These are phyloP conservation scores for Cyclospora cayetanensis DNA, from an alignment of 169 alveolate species.

Conservation along the genomic window DNA sequence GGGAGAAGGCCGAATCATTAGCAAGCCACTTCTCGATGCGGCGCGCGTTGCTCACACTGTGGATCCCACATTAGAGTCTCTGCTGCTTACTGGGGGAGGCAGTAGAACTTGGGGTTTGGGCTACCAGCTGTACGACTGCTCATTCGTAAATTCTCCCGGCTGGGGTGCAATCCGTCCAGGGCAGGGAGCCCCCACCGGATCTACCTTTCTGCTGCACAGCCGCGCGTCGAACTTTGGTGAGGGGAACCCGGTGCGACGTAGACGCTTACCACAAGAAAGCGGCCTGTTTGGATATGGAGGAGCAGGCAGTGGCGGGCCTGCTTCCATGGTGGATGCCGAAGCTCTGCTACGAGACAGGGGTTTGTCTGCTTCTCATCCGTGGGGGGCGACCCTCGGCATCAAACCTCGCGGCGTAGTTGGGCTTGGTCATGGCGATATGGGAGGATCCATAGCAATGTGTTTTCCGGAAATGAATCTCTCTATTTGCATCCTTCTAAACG, in stretches of 20 bases:
- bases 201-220: constrained; percentile 9
- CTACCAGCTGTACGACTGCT: constrained; percentile 77
- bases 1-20: constrained; percentile 67
- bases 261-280: background rate
- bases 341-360: constrained; percentile 42
- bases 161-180: constrained; percentile 44
- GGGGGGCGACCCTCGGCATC: constrained; percentile 56
- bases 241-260: background rate
- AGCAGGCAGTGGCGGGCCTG: background rate
- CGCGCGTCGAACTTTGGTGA: background rate
- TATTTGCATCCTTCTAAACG: constrained; percentile 78
- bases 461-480: constrained; percentile 78
- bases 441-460: constrained; percentile 76
- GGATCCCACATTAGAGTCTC: constrained; percentile 78
- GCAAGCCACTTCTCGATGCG: constrained; percentile 58
- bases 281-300: background rate
- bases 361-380: constrained; percentile 24
- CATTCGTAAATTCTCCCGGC: background rate
- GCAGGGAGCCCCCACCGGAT: constrained; percentile 1
- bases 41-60: constrained; percentile 59
- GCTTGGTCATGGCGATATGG: constrained; percentile 79
- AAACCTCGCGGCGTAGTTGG: constrained; percentile 70
- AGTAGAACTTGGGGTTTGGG: constrained; percentile 80
- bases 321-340: background rate
- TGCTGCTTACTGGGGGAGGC: constrained; percentile 79